These are phyloP conservation scores for Pleurostoma richardsiae DNA, from an alignment of 2,329 filamentous ascomycete species.

Conservation along the genomic window DNA sequence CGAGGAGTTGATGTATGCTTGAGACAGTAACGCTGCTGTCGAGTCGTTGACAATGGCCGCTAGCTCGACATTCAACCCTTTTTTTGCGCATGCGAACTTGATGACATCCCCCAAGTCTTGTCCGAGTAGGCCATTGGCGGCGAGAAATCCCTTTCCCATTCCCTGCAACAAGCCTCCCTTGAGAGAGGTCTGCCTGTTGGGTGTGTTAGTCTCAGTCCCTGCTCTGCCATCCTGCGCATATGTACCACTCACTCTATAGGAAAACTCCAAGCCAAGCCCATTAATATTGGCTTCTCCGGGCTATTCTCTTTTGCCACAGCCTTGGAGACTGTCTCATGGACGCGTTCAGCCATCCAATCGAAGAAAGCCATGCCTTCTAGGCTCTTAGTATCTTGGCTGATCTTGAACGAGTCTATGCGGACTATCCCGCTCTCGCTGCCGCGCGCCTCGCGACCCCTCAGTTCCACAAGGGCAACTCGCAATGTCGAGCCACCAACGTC, in stretches of 20 bases:
- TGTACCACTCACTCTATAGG: conserved; percentile 55
- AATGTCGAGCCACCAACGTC: conserved; percentile 68
- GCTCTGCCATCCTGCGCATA: background rate
- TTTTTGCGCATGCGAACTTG: conserved; percentile 43
- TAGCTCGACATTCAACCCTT: conserved; percentile 49
- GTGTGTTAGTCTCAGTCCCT: background rate
- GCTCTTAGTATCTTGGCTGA: conserved; percentile 48
- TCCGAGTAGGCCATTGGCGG: conserved; percentile 51
- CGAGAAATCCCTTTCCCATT: conserved; percentile 64
- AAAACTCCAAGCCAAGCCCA: conserved; percentile 66
- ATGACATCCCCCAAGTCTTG: conserved; percentile 57
- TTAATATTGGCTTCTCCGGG: conserved; percentile 40
- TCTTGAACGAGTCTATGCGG: conserved; percentile 50
- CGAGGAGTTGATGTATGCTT: conserved; percentile 53
- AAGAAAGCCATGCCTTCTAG: conserved; percentile 58
- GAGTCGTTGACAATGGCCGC: conserved; percentile 63
- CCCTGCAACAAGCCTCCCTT: conserved; percentile 51
- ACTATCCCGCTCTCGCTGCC: conserved; percentile 45
- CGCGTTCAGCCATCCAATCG: conserved; percentile 61
- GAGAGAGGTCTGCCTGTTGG: conserved; percentile 56
- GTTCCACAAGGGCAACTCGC: conserved; percentile 58
- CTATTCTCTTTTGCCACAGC: conserved; percentile 30
- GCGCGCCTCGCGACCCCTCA: conserved; percentile 38
- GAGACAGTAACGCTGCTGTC: conserved; percentile 59
- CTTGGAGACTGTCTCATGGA: conserved; percentile 48